Conservation (phyloP, 1,284 basidiomycete genomes). For the Ceratobasidium sp. region DNA sequence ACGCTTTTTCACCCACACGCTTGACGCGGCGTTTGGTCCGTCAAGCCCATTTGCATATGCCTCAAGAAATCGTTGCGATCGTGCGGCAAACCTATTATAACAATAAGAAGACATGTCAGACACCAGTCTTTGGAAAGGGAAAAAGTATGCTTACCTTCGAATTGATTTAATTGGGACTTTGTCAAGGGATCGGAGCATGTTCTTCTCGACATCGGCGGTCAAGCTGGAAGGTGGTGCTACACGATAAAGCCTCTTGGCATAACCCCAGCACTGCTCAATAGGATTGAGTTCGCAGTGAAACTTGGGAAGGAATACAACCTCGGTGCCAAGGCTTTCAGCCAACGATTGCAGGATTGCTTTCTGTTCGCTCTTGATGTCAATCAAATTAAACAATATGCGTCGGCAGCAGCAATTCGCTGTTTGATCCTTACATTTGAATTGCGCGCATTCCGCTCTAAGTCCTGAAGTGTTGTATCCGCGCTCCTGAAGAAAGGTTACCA, state of each 20-base stretch:
- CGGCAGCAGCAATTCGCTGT: constrained; percentile 6
- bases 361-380: not conserved
- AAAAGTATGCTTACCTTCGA: not conserved
- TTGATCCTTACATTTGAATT: not conserved
- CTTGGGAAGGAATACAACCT: constrained; percentile 54
- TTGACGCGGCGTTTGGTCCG: too few species aligned
- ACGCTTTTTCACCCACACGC: too few species aligned
- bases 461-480: not conserved
- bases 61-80: too few species aligned
- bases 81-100: too few species aligned
- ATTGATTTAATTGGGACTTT: not conserved
- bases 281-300: constrained; percentile 60
- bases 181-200: not conserved
- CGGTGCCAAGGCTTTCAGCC: constrained; percentile 52
- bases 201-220: not conserved
- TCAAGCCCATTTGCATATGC: too few species aligned
- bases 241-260: constrained; percentile 45
- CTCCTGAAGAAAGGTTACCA: constrained; percentile 14
- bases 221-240: not conserved
- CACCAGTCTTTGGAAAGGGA: too few species aligned
- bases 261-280: constrained; percentile 59
- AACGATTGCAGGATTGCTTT: constrained; percentile 53
- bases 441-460: not conserved
- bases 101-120: too few species aligned
- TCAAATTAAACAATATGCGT: not conserved